These are phyloP conservation scores for Coix lacrymajobi DNA, from an alignment of 176 grass and related monocot genomes.

Conservation along the genomic window DNA sequence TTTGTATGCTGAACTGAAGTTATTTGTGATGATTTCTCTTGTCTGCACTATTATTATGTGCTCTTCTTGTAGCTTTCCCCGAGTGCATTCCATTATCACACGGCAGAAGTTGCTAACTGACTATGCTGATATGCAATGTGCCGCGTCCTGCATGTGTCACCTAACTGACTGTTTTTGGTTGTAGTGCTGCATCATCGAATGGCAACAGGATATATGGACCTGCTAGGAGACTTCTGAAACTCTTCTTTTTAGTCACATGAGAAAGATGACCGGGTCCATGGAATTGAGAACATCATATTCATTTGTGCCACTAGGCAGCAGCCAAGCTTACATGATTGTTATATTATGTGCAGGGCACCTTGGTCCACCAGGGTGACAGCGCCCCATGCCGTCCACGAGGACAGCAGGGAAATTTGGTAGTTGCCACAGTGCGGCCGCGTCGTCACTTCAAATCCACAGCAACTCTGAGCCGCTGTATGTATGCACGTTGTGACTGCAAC, in stretches of 20 bases:
- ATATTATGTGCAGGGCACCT: background rate
- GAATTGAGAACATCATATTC: background rate
- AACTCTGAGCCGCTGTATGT: background rate
- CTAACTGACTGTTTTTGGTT: constrained; percentile 7
- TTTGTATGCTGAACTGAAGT: background rate
- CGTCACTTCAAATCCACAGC: background rate
- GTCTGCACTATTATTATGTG: background rate
- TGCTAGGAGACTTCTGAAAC: background rate
- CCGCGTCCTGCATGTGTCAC: constrained; percentile 2
- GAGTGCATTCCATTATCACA: constrained; percentile 4
- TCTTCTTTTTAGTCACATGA: background rate
- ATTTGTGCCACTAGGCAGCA: background rate
- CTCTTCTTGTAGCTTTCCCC: background rate
- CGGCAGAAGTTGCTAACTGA: background rate
- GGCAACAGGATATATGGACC: background rate
- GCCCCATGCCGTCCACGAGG: background rate
- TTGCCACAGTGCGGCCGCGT: background rate
- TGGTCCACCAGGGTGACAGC: constrained; percentile 3
- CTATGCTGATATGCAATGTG: background rate
- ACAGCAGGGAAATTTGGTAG: background rate
- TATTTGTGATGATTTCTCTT: background rate
- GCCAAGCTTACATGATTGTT: background rate
- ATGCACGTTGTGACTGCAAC: background rate
- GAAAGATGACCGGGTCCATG: background rate
- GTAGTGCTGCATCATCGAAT: background rate